Evolutionary conservation across 805 yeast genomes (phyloP).

Genomic region (Saccharomycopsis synnaedendra): DNA sequence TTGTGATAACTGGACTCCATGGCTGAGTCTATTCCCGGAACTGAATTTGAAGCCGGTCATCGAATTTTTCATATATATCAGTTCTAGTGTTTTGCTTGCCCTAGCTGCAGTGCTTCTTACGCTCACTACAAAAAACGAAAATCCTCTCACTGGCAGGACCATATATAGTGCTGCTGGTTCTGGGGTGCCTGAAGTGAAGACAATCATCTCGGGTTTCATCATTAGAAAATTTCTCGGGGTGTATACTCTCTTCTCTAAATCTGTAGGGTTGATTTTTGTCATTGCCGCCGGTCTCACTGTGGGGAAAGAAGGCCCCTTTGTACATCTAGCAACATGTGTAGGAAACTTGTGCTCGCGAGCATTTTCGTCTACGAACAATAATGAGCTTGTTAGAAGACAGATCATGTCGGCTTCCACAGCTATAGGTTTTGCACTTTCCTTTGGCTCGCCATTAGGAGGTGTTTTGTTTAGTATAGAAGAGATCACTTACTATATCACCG

Average conservation of each 20-base stretch:
- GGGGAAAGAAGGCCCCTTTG: slow-evolving; percentile 56
- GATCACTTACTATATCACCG: no score
- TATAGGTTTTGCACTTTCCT: slow-evolving; percentile 48
- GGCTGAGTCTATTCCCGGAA: no score
- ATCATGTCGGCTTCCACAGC: slow-evolving; percentile 44
- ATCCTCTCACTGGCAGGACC: slow-evolving; percentile 20
- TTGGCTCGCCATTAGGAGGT: no score
- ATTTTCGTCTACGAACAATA: slow-evolving; percentile 33
- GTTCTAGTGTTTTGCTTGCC: slow-evolving; percentile 32
- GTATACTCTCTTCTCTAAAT: slow-evolving; percentile 37
- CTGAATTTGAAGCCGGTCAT: slow-evolving; percentile 4
- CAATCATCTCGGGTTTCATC: slow-evolving; percentile 47
- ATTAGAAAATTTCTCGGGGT: slow-evolving; percentile 42
- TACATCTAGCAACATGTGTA: slow-evolving; percentile 46
- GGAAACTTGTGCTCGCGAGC: slow-evolving; percentile 42
- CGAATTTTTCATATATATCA: slow-evolving; percentile 28
- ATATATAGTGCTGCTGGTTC: slow-evolving; percentile 46
- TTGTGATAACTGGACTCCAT: no score
- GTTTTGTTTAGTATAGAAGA: no score
- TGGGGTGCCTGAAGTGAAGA: slow-evolving; percentile 53
- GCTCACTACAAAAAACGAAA: slow-evolving; percentile 32
- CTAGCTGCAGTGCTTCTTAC: slow-evolving; percentile 33
- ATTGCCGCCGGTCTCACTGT: slow-evolving; percentile 46
- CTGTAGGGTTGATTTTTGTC: slow-evolving; percentile 36
- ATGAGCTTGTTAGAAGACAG: slow-evolving; percentile 40